Conservation (phyloP, 2,329 filamentous ascomycete genomes). For the Atkinsonella hypoxylon region DNA sequence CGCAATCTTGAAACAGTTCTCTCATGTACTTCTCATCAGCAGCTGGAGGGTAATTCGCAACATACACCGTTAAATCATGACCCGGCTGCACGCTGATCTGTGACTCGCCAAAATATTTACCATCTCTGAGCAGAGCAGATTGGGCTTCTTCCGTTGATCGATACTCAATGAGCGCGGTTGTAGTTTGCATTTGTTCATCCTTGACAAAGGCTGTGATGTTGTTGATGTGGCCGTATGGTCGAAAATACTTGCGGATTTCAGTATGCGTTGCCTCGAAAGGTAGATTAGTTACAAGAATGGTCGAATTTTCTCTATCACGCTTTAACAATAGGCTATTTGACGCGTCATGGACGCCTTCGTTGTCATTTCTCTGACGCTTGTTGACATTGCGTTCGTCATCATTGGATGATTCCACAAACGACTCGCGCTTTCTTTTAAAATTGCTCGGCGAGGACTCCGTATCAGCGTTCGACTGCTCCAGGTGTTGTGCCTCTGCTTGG, state of each 20-base stretch:
- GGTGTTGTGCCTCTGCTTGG: conserved; percentile 12
- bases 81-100: conserved; percentile 65
- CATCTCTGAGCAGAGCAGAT: conserved; percentile 69
- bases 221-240: conserved; percentile 76
- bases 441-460: conserved; percentile 25
- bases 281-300: conserved; percentile 68
- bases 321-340: conserved; percentile 34
- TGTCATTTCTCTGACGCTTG: conserved; percentile 54
- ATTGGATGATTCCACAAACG: conserved; percentile 31
- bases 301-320: conserved; percentile 83
- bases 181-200: conserved; percentile 46
- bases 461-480: conserved; percentile 5
- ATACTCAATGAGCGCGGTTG: conserved; percentile 76
- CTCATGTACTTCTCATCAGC: conserved; percentile 62
- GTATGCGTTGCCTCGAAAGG: conserved; percentile 57
- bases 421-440: conserved; percentile 65
- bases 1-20: conserved; percentile 59
- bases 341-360: conserved; percentile 16
- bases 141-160: conserved; percentile 66
- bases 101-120: conserved; percentile 63
- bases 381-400: conserved; percentile 33
- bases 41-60: conserved; percentile 77
- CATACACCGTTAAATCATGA: conserved; percentile 69
- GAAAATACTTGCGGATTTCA: conserved; percentile 79
- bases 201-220: conserved; percentile 54